Base-by-base conservation (phyloP, 1,139 yeast genomes). In the Taphrina pruni region DNA sequence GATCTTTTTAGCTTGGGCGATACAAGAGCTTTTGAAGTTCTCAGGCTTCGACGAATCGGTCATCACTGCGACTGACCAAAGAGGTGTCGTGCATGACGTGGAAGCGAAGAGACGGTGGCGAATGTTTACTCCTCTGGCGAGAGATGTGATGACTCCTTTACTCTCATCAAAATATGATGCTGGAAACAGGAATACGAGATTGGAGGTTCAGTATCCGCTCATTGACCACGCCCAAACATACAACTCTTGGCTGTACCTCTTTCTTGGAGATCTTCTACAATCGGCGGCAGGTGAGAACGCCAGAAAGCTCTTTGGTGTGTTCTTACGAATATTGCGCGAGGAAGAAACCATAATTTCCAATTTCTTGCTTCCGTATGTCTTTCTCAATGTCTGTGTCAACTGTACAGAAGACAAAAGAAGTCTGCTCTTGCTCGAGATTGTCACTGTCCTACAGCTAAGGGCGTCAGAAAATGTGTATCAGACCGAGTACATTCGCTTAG, bases 1-100 rank as follows among this genome's bases (percentile, higher is more conserved):
- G 76, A 82, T 90, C 72, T 90, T 88, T 75, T 83, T 93, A 46
- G 97, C 97, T 0, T 89, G 85, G 78, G 90, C 95, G 0, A 90
- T 95, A 85, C 99, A 95, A 76, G 95, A 90, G 73, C 87, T 89
- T 64, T 78, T 94, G 66, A 86, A 86, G 71, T 84, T 87, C 12
- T 83, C 94, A 76, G 86, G 85, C 1, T 78, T 90, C 45, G 84
- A 81, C 65, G 75, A 79, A 2, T 70, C 76, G 20, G 73, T 82
- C 6, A 75, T 76, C 38, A 66, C 73, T 7, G 72, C 75, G 46
- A 55, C 61, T n/a, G 45, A 62, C 36, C 56, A 70, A 17, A 36
- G 70, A n/a, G 50, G 46, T 26, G 20, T 38, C 65, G 12, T 57
- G 62, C 39, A 60, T 21, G 60, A 61, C 43, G 79, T 79, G 1